Evolutionary conservation across 2,329 filamentous ascomycete genomes (phyloP).

Genomic region (Penicillium vulpinum): DNA sequence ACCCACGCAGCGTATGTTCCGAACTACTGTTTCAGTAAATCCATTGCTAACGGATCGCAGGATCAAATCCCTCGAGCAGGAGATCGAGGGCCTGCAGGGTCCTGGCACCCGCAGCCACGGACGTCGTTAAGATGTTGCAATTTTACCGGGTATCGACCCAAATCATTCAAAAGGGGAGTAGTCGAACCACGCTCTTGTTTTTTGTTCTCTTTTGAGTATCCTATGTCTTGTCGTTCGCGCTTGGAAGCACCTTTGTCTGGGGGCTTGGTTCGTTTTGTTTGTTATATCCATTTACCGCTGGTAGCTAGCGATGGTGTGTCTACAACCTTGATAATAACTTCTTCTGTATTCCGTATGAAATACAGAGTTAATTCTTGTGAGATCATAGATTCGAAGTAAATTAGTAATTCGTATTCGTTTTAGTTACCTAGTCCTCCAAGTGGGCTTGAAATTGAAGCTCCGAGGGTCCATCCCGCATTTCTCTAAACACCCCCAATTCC

Average conservation of each 20-base stretch:
- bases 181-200: conserved; percentile 32
- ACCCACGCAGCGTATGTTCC: conserved; percentile 73
- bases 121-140: conserved; percentile 65
- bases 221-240: conserved; percentile 34
- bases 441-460: conserved; percentile 3
- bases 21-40: background rate
- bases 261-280: conserved; percentile 34
- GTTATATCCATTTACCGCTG: conserved; percentile 40
- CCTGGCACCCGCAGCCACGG: conserved; percentile 87
- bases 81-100: conserved; percentile 92
- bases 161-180: conserved; percentile 29
- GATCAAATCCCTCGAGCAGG: conserved; percentile 66
- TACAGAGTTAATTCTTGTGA: conserved; percentile 38
- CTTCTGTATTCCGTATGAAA: conserved; percentile 43
- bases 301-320: conserved; percentile 45
- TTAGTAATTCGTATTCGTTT: background rate
- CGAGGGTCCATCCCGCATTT: conserved; percentile 15
- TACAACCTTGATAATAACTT: conserved; percentile 45
- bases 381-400: background rate
- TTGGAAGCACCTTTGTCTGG: conserved; percentile 33
- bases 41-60: conserved; percentile 36
- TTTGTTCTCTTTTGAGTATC: conserved; percentile 39
- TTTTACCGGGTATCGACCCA: conserved; percentile 18
- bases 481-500: conserved; percentile 8
- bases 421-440: background rate